Evolutionary conservation across 352 stramenopile genomes (phyloP), one percentile per base, ranked within the genome.

Genomic region (Phytophthora pinifolia): DNA sequence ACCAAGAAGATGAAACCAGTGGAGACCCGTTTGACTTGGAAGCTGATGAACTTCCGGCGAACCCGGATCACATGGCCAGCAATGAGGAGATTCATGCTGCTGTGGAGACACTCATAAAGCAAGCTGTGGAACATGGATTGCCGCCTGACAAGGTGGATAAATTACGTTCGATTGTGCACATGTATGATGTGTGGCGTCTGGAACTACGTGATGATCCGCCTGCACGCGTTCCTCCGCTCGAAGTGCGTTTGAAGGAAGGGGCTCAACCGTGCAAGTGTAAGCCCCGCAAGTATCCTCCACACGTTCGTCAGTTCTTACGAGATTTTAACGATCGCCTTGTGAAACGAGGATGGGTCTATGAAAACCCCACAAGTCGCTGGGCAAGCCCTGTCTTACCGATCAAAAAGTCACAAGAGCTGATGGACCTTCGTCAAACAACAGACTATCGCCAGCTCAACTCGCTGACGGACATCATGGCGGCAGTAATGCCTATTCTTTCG

Each of bases 241-340:
- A 42, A 42, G 35, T 42, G 35, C 35, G 35, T 27, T 31, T 22
- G 6, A 22, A 42, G 4, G 37, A 56, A 4, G 35, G 35, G 35
- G 35, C 27, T 48, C 12, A 4, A 17, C 0, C 54, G 14, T 34
- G 34, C 6, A 51, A 43, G 17, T 42, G 37, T 33, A 61, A 49
- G 27, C 25, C 30, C 2, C 33, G 42, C n/a, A n/a, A n/a, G n/a
- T n/a, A n/a, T n/a, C n/a, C n/a, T n/a, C n/a, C n/a, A n/a, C n/a
- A n/a, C n/a, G 20, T 45, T 8, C 50, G 50, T 1, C 6, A 8
- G 29, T 59, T 49, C 13, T 7, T 59, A 1, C 25, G 27, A 3
- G 50, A 59, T 4, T 46, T 50, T 17, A 59, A 59, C 20, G 31
- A 31, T 2, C 32, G 44, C 20, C 10, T 59, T 4, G 50, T 51